These are phyloP conservation scores for Ogataea glucozyma DNA, from an alignment of 805 yeast genomes.

Conservation along the genomic window DNA sequence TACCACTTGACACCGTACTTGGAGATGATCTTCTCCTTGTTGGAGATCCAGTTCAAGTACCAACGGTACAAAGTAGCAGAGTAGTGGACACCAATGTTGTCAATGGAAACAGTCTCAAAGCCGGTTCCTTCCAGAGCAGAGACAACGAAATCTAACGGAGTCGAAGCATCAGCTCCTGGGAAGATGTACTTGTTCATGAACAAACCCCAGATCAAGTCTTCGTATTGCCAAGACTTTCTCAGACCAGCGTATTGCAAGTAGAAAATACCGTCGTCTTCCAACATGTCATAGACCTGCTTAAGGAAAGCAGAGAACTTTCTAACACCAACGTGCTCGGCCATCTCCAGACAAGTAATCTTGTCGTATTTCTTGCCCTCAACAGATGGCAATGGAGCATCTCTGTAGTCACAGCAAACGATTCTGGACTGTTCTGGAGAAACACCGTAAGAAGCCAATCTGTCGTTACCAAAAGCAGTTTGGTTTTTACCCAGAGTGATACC, in stretches of 20 bases:
- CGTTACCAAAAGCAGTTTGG: slow-evolving; percentile 89
- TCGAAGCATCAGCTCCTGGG: slow-evolving; percentile 97
- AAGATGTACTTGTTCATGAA: slow-evolving; percentile 94
- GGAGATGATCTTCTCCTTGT: slow-evolving; percentile 70
- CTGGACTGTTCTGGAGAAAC: slow-evolving; percentile 66
- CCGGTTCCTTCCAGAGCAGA: slow-evolving; percentile 79
- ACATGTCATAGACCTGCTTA: slow-evolving; percentile 78
- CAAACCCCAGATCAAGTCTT: slow-evolving; percentile 90
- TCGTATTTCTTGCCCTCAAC: slow-evolving; percentile 56
- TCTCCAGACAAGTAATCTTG: slow-evolving; percentile 87
- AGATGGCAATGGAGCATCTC: slow-evolving; percentile 81
- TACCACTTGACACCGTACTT: slow-evolving; percentile 90
- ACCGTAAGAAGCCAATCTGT: slow-evolving; percentile 66
- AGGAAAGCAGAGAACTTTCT: slow-evolving; percentile 76
- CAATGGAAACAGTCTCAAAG: slow-evolving; percentile 79
- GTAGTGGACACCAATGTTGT: slow-evolving; percentile 90
- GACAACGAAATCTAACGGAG: slow-evolving; percentile 84
- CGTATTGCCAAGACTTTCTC: slow-evolving; percentile 92
- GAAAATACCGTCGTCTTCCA: slow-evolving; percentile 90
- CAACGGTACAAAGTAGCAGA: slow-evolving; percentile 90
- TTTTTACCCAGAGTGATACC: slow-evolving; percentile 89
- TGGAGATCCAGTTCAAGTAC: slow-evolving; percentile 92
- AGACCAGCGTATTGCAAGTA: slow-evolving; percentile 87
- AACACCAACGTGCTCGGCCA: slow-evolving; percentile 96
- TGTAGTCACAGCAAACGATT: slow-evolving; percentile 82